Base-by-base conservation (phyloP, 495 filamentous ascomycete species). In the Hypoxylon subgilvum region DNA sequence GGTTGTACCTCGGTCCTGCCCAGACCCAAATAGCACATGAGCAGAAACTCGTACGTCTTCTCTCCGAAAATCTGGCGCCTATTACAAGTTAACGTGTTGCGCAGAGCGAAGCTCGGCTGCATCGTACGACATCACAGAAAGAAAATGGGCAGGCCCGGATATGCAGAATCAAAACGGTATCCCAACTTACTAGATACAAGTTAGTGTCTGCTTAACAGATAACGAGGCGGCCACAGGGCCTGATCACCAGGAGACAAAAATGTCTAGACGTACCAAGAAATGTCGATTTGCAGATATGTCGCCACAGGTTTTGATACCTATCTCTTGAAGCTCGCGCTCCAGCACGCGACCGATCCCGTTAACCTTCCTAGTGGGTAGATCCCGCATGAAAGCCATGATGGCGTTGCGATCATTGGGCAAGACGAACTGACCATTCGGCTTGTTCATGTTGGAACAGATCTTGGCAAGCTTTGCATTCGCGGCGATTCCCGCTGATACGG, bases 301-400 rank as follows among this genome's bases (percentile, higher is more conserved):
- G 0, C 91, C 93, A 69, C 92, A 97, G 0, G 86, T 95, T 66
- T 88, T 88, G 55, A 97, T 80, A 7, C 92, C 92, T 48, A 97
- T 85, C 1, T 92, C 87, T 35, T 88, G 85, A 0, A 99, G 83
- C 67, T 97, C 92, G 35, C 95, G 86, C 70, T 97, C 94, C 60
- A 97, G 89, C 0, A 97, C 94, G 3, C 95, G 83, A 3, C 94
- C 95, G 14, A 97, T 80, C 6, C 94, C 95, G 61, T 97, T 97
- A 21, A 97, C 88, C 69, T 96, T 96, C 42, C 94, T 83, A 12
- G 88, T 88, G 0, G 92, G 88, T 6, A 97, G 79, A 13, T 86
- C 77, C 6, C 76, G 79, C 90, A 97, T 95, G 69, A 97, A 97
- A 1, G 81, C 73, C 84, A 96, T 86, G 55, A 97, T 87, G 2